Percentiles rank a stretch among this genome's conserved stretches.
Evolutionary conservation across 2,329 filamentous ascomycete species (phyloP).

Genomic region (Xylariaceae sp.): DNA sequence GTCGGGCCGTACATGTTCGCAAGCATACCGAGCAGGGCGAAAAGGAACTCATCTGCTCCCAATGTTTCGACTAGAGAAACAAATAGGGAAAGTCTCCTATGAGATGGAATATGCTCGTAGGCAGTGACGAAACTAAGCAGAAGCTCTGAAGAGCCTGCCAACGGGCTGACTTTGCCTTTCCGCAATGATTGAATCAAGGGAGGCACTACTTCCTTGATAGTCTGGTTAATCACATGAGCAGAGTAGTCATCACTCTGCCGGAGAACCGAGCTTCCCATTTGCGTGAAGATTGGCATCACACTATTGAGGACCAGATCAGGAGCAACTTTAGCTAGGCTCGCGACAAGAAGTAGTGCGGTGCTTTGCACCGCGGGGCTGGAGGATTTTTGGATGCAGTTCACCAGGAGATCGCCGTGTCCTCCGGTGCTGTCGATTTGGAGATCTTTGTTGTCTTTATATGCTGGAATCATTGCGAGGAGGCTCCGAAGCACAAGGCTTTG

Average conservation of each 20-base stretch:
- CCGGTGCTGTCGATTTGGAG: slow-evolving; percentile 71
- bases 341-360: slow-evolving; percentile 80
- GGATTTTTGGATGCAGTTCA: slow-evolving; percentile 90
- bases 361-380: slow-evolving; percentile 93
- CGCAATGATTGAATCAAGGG: slow-evolving; percentile 82
- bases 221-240: slow-evolving; percentile 91
- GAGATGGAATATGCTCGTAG: slow-evolving; percentile 90
- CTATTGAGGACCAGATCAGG: slow-evolving; percentile 92
- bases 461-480: slow-evolving; percentile 77
- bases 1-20: slow-evolving; percentile 84
- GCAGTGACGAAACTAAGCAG: slow-evolving; percentile 95
- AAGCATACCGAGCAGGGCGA: slow-evolving; percentile 82
- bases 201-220: slow-evolving; percentile 89
- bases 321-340: slow-evolving; percentile 78
- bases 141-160: slow-evolving; percentile 81
- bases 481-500: slow-evolving; percentile 81
- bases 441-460: slow-evolving; percentile 58
- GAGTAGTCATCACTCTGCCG: slow-evolving; percentile 96
- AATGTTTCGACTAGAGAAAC: slow-evolving; percentile 80
- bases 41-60: slow-evolving; percentile 81
- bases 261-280: slow-evolving; percentile 89
- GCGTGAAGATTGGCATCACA: slow-evolving; percentile 98
- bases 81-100: slow-evolving; percentile 79
- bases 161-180: slow-evolving; percentile 70
- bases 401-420: slow-evolving; percentile 83